Evolutionary conservation across 2,329 filamentous ascomycete genomes (phyloP).

Genomic region (Triangularia setosa): DNA sequence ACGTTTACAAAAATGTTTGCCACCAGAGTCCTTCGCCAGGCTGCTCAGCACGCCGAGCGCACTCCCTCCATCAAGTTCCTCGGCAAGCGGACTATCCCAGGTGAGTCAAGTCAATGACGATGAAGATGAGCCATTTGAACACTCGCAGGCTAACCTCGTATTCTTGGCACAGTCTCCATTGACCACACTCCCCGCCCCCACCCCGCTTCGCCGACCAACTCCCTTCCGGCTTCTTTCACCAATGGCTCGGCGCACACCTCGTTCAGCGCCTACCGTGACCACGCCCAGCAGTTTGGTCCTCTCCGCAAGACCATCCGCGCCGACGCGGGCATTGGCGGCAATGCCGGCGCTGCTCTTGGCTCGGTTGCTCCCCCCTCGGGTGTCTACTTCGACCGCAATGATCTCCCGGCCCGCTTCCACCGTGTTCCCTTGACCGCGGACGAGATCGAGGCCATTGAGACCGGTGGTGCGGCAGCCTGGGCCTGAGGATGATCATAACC

Average conservation of each 20-base stretch:
- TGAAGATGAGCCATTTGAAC: not conserved
- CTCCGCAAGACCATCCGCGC: conserved; percentile 56
- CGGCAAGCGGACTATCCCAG: conserved; percentile 55
- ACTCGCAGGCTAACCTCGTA: conserved; percentile 23
- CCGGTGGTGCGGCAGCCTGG: conserved; percentile 69
- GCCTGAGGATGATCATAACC: conserved; percentile 34
- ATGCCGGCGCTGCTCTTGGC: conserved; percentile 67
- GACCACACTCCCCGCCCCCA: conserved; percentile 72
- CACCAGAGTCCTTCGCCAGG: conserved; percentile 55
- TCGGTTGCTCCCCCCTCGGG: conserved; percentile 67
- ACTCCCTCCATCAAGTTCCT: conserved; percentile 60
- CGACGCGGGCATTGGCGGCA: conserved; percentile 51
- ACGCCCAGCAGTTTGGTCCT: conserved; percentile 74
- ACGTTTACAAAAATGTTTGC: conserved; percentile 49
- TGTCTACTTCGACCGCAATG: conserved; percentile 80
- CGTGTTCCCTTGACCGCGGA: conserved; percentile 67
- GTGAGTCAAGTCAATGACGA: conserved; percentile 38
- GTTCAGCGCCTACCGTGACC: conserved; percentile 74
- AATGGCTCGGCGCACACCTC: conserved; percentile 48
- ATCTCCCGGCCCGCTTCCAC: conserved; percentile 82
- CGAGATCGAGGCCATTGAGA: conserved; percentile 96
- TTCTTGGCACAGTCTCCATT: conserved; percentile 50
- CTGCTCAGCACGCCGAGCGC: conserved; percentile 56
- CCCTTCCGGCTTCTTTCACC: conserved; percentile 55
- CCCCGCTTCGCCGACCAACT: conserved; percentile 64